Conservation (phyloP, 2,329 filamentous ascomycete species). For the Colletotrichum abscissum region DNA sequence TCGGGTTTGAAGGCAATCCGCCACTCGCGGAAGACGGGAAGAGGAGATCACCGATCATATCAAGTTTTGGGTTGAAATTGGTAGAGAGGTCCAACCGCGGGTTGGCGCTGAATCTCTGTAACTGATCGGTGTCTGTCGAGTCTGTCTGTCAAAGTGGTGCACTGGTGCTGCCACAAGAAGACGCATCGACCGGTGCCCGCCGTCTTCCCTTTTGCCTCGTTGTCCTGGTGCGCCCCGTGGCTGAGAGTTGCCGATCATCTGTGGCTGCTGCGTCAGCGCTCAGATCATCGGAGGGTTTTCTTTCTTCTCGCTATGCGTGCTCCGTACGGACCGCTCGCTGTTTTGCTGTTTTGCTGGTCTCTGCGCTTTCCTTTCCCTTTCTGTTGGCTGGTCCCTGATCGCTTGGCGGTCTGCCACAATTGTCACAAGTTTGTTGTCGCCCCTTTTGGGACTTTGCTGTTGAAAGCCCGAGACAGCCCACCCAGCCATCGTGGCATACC, state of each 20-base stretch:
- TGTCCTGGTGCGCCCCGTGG: not conserved
- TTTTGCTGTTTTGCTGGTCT: not conserved
- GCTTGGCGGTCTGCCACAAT: not conserved
- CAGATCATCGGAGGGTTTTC: not conserved
- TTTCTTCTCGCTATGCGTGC: not conserved
- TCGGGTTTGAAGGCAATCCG: not conserved
- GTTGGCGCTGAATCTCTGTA: not conserved
- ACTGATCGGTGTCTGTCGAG: not conserved
- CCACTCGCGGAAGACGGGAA: slow-evolving; percentile 11
- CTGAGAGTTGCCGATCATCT: slow-evolving; percentile 10
- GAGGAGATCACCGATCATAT: slow-evolving; percentile 4
- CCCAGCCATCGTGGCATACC: slow-evolving; percentile 6
- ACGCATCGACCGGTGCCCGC: slow-evolving; percentile 2
- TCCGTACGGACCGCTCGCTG: too few species aligned
- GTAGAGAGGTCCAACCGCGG: slow-evolving; percentile 12
- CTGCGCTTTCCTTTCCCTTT: not conserved
- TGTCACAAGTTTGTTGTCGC: not conserved
- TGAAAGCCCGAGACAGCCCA: not conserved
- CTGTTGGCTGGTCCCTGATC: not conserved
- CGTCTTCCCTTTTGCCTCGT: not conserved
- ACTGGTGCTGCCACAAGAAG: not conserved
- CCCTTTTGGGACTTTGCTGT: not conserved
- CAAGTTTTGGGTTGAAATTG: not conserved
- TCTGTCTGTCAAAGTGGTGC: too few species aligned
- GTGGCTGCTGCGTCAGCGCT: slow-evolving; percentile 27